Evolutionary conservation across 805 yeast genomes (phyloP), one percentile per base, ranked within the genome.

Genomic region (Blastobotrys terrestris): DNA sequence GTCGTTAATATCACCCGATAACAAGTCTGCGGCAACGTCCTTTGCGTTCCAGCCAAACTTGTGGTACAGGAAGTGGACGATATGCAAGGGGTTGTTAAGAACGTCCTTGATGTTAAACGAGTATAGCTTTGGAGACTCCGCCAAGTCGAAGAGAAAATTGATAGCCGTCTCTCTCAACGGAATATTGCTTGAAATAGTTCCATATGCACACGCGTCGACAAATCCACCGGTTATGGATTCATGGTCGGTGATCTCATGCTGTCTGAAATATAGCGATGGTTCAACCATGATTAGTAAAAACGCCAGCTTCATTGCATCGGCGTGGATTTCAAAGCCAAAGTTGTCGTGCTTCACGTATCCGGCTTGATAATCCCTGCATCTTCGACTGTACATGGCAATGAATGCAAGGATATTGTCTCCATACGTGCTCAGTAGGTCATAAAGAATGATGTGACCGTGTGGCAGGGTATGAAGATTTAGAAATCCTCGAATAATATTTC

Each of bases 1-100:
- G 39, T 35, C 44, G 26, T 51, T 46, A 39, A 51, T 35, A 13
- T 31, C 41, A 3, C 46, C 78, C 40, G 71, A 71, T 2, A 74
- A 61, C 4, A 77, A 62, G 16, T 71, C 60, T 3, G 69, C 67
- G 19, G 72, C 63, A n/a, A 75, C 75, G 18, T 72, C 64, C 49
- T 67, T 71, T 1, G 70, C 66, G 44, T 68, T 65, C n/a, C 69
- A 43, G 62, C 58, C 58, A 15, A 57, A 18, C 19, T 56, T 55
- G 19, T 52, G 53, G 35, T 50, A 54, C 31, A 60, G 51, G 39
- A 46, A 39, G 41, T 48, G 46, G 7, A 58, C 51, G 15, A 58
- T 44, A 31, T 58, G 60, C 14, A 46, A 22, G 2, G 52, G 45
- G 43, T 45, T 50, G 15, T 31, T 43, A 18, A 15, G 6, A 35